phyloP scores from a whole-genome alignment of 441 rosid species.

The Populus hybrid region DNA sequence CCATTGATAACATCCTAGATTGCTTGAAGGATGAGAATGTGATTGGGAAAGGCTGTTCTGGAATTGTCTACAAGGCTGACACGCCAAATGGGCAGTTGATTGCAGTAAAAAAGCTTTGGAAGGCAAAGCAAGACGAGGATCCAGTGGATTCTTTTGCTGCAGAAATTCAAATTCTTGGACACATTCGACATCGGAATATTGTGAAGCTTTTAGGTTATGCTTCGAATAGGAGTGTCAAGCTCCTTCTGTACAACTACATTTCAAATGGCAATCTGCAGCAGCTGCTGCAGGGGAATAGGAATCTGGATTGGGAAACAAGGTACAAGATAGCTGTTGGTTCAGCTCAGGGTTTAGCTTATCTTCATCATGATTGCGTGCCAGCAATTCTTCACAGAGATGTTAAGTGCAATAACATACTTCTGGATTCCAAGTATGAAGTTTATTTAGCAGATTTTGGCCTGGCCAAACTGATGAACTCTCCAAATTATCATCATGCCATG shows the following conservation, averaged over 20 bases:
- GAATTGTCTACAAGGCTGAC: conserved; percentile 85
- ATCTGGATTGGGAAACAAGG: conserved; percentile 84
- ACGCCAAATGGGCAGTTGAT: conserved; percentile 71
- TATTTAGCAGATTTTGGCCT: conserved; percentile 88
- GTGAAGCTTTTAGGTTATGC: conserved; percentile 86
- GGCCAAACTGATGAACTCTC: conserved; percentile 81
- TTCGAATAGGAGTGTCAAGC: conserved; percentile 81
- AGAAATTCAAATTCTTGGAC: conserved; percentile 87
- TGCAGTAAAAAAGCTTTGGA: conserved; percentile 92
- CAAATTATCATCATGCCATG: conserved; percentile 67
- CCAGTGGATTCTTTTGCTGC: conserved; percentile 76
- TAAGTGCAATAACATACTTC: conserved; percentile 83
- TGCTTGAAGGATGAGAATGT: conserved; percentile 77
- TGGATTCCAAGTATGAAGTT: conserved; percentile 79
- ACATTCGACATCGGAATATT: conserved; percentile 82
- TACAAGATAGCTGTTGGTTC: conserved; percentile 89
- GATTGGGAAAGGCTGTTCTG: conserved; percentile 93
- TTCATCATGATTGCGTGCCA: conserved; percentile 89
- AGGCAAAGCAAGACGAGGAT: conserved; percentile 58
- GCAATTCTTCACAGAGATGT: conserved; percentile 86
- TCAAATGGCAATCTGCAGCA: conserved; percentile 83
- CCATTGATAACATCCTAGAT: conserved; percentile 68
- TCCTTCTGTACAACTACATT: conserved; percentile 79
- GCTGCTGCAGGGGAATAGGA: conserved; percentile 58
- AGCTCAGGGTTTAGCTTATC: conserved; percentile 92